Base-by-base conservation (phyloP, 768 basidiomycete genomes). In the Lentinula sp. region DNA sequence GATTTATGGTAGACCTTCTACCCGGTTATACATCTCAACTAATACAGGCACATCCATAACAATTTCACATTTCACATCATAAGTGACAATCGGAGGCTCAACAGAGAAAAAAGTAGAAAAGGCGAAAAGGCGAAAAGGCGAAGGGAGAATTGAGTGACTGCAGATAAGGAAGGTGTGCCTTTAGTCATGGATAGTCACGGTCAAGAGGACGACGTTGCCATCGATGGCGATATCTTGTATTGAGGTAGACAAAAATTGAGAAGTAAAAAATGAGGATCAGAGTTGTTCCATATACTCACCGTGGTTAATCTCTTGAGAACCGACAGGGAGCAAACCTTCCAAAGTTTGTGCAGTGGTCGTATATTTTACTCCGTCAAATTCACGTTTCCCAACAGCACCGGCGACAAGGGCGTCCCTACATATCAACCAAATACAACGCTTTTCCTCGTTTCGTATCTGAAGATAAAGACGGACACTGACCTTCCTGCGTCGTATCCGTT, bases 401-500 rank as follows among this genome's bases (percentile, higher is more conserved):
- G 68, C 55, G 13, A 79, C 80, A 21, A 83, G 69, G 11, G 42
- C 50, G 58, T 83, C 67, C 39, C 63, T 66, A 56, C 51, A 45
- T 6, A 5, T 15, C 18, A 18, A 35, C 11, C 3, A 42, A 4
- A 28, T 23, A 21, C 5, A 16, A 42, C 9, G 28, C 18, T 45
- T 8, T n/a, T 43, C 4, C 9, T n/a, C 39, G 13, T 13, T 18
- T 13, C n/a, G 40, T 5, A 40, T 43, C 4, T 57, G 7, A 0
- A 32, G 15, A 16, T 32, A n/a, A 2, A 54, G 23, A 43, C 45
- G 15, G 9, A 46, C 56, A 43, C 46, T 10, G 8, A 57, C 57
- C 57, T 57, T 43, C 82, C 87, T 23, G 82, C 70, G 67, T 87
- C 77, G 69, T 88, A 84, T 79, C 85, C 85, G 55, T 86, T 75